These are phyloP conservation scores for Eimeria acervulina DNA, from an alignment of 169 alveolate genomes.

Conservation along the genomic window DNA sequence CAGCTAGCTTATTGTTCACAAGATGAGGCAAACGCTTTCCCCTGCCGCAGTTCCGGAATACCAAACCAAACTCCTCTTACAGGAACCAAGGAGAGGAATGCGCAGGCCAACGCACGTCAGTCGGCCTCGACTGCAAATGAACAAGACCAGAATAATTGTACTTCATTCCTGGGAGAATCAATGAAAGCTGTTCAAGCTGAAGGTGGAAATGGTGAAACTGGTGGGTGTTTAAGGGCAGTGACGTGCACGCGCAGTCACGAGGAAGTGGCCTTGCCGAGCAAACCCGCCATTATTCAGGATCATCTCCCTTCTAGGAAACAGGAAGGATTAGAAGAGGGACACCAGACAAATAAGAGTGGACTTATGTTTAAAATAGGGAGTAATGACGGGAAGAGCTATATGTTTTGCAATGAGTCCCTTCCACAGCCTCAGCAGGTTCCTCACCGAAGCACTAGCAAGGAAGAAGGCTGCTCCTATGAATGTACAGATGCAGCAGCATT, in stretches of 20 bases:
- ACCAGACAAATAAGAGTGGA: background rate
- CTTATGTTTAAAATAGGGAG: background rate
- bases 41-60: background rate
- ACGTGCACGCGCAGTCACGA: background rate
- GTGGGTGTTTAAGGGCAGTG: background rate
- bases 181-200: background rate
- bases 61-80: background rate
- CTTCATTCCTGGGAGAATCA: background rate
- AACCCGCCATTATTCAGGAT: background rate
- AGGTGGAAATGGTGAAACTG: background rate
- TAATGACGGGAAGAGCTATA: background rate
- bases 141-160: background rate
- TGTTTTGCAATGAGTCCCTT: background rate
- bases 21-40: constrained; percentile 45
- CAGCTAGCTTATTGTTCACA: background rate
- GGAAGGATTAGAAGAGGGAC: background rate
- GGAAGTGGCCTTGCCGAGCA: background rate
- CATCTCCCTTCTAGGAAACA: background rate
- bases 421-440: background rate
- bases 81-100: background rate
- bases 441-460: background rate
- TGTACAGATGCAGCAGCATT: background rate
- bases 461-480: background rate
- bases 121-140: background rate
- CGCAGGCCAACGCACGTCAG: background rate